These are phyloP conservation scores for Anethum foeniculum DNA, from an alignment of 140 eudicot genomes.

Conservation along the genomic window DNA sequence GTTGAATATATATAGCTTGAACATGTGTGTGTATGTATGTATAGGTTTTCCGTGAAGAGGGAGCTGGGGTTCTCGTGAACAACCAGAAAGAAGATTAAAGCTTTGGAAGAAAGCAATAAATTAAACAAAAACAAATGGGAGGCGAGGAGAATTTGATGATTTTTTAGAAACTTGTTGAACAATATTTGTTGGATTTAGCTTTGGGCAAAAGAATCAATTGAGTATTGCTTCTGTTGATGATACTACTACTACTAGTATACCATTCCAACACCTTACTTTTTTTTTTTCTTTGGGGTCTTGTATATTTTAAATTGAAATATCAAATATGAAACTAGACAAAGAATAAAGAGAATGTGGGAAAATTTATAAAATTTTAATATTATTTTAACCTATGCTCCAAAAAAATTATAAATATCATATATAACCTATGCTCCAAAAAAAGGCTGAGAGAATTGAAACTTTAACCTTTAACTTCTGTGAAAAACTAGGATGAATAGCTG, in stretches of 20 bases:
- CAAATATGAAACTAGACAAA: background rate
- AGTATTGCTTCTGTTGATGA: background rate
- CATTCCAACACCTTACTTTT: background rate
- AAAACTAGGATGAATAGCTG: too few species aligned
- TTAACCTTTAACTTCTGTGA: too few species aligned
- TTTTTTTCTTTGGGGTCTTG: background rate
- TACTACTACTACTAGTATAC: background rate
- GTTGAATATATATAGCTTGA: background rate
- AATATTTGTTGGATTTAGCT: constrained; percentile 7
- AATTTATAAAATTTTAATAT: too few species aligned
- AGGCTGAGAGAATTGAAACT: too few species aligned
- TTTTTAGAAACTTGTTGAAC: background rate
- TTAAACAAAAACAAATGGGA: background rate
- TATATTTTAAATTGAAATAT: too few species aligned
- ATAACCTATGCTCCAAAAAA: too few species aligned
- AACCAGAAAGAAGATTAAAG: constrained; percentile 20
- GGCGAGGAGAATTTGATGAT: background rate
- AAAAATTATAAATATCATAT: too few species aligned
- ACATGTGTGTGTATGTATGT: background rate
- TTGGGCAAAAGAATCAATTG: constrained; percentile 29
- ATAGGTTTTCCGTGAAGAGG: constrained; percentile 20
- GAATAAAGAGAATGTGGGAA: background rate
- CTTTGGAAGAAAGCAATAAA: constrained; percentile 32
- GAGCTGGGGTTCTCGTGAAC: constrained; percentile 21
- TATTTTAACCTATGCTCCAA: too few species aligned